phyloP scores from a whole-genome alignment of 306 rosid species.

The Dryas alaskensis region DNA sequence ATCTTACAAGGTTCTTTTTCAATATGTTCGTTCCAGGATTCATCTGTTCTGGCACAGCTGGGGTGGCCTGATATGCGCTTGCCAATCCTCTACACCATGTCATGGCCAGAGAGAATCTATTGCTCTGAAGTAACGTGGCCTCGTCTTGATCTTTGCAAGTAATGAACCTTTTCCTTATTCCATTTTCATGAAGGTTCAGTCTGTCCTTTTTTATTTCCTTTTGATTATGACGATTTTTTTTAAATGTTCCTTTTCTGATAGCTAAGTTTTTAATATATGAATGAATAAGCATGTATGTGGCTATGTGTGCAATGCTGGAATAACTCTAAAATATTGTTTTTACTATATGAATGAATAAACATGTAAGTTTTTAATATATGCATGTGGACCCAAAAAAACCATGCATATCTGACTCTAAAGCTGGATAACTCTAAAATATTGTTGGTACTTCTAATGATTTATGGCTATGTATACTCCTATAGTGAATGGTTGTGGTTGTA shows the following conservation, averaged over 20 bases:
- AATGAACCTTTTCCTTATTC: constrained; percentile 25
- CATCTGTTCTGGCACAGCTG: constrained; percentile 92
- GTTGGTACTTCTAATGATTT: neutral
- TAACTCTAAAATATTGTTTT: neutral
- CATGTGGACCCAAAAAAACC: neutral
- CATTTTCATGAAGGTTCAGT: neutral
- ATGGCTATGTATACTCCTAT: neutral
- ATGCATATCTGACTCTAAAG: neutral
- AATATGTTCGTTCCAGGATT: constrained; percentile 58
- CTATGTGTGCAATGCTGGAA: neutral
- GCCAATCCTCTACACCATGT: constrained; percentile 94
- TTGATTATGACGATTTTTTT: neutral
- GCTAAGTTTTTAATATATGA: neutral
- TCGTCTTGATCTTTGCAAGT: constrained; percentile 99
- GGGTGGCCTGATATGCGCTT: constrained; percentile 99
- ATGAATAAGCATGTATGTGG: neutral
- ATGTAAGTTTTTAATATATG: neutral
- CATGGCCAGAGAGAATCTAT: constrained; percentile 94
- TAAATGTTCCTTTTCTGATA: neutral
- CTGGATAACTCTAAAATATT: neutral
- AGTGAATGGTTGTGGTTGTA: neutral
- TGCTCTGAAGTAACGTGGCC: constrained; percentile 99
- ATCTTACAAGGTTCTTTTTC: constrained; percentile 6
- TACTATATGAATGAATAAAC: neutral
- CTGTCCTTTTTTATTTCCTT: neutral